phyloP scores from a whole-genome alignment of 1,284 basidiomycete genomes.

The Porodaedalea pini region DNA sequence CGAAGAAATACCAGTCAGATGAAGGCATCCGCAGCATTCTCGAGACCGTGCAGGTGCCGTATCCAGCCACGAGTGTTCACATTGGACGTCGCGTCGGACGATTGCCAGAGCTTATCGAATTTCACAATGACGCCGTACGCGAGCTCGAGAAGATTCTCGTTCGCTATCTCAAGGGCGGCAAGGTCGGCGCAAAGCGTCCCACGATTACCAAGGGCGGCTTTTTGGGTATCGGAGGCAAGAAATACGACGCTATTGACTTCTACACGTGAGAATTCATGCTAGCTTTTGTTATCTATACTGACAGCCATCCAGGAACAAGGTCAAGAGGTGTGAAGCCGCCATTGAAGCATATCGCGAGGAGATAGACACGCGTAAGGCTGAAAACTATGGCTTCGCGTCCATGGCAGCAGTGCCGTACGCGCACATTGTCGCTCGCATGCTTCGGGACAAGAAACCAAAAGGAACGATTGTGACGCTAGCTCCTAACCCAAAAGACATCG shows the following conservation, averaged over 20 bases:
- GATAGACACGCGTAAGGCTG: constrained; percentile 74
- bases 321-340: constrained; percentile 71
- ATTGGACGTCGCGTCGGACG: constrained; percentile 74
- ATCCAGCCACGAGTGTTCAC: constrained; percentile 81
- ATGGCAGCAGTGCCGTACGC: constrained; percentile 92
- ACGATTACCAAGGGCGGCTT: constrained; percentile 69
- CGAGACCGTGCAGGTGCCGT: constrained; percentile 70
- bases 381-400: constrained; percentile 91
- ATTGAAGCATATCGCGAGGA: constrained; percentile 77
- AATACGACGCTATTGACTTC: constrained; percentile 81
- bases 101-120: constrained; percentile 75
- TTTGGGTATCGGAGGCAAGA: constrained; percentile 70
- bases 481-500: constrained; percentile 84
- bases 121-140: constrained; percentile 82
- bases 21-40: constrained; percentile 72
- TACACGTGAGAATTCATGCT: constrained; percentile 55
- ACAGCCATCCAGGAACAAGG: constrained; percentile 48
- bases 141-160: constrained; percentile 83
- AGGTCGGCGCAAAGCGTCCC: constrained; percentile 71
- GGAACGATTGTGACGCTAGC: constrained; percentile 70
- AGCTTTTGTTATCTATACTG: constrained; percentile 14
- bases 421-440: constrained; percentile 73
- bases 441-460: constrained; percentile 66
- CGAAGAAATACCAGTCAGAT: constrained; percentile 73
- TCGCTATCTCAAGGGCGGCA: constrained; percentile 78